Conservation (phyloP, 2,329 filamentous ascomycete species). For the Ploettnerulaceae sp. region DNA sequence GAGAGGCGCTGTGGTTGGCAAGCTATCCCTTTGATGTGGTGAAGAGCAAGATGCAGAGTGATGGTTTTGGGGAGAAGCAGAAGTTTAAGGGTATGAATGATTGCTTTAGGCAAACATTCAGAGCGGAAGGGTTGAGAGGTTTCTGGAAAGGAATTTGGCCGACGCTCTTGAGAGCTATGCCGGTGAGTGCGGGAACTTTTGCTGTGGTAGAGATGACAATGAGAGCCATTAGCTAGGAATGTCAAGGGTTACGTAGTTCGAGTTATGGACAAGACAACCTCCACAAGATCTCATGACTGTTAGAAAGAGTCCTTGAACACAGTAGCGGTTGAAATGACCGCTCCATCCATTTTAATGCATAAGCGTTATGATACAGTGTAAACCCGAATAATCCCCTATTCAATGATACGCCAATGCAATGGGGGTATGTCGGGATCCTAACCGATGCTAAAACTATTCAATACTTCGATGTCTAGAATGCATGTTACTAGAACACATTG, state of each 20-base stretch:
- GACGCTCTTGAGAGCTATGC: slow-evolving; percentile 90
- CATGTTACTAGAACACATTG: neutral
- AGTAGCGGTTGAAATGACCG: too few species aligned
- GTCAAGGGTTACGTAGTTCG: neutral
- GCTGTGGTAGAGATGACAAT: slow-evolving; percentile 70
- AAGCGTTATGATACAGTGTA: too few species aligned
- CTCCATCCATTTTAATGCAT: too few species aligned
- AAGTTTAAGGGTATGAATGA: slow-evolving; percentile 79
- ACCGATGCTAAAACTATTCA: neutral
- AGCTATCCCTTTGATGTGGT: slow-evolving; percentile 96
- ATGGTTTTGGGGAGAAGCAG: slow-evolving; percentile 72
- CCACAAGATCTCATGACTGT: neutral
- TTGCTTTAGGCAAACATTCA: slow-evolving; percentile 81
- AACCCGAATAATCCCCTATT: too few species aligned
- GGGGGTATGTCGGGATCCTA: neutral
- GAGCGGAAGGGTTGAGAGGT: slow-evolving; percentile 68
- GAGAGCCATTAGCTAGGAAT: slow-evolving; percentile 48
- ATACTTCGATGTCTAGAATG: neutral
- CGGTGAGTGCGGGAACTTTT: slow-evolving; percentile 96
- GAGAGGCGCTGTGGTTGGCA: slow-evolving; percentile 86
- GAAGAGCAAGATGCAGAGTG: slow-evolving; percentile 99
- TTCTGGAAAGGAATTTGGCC: slow-evolving; percentile 96
- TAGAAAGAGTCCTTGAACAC: neutral
- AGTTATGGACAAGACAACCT: neutral
- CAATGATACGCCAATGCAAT: neutral